Evolutionary conservation across 305 asterid genomes (phyloP), one percentile per base, ranked within the genome.

Genomic region (Solanum chacoense): DNA sequence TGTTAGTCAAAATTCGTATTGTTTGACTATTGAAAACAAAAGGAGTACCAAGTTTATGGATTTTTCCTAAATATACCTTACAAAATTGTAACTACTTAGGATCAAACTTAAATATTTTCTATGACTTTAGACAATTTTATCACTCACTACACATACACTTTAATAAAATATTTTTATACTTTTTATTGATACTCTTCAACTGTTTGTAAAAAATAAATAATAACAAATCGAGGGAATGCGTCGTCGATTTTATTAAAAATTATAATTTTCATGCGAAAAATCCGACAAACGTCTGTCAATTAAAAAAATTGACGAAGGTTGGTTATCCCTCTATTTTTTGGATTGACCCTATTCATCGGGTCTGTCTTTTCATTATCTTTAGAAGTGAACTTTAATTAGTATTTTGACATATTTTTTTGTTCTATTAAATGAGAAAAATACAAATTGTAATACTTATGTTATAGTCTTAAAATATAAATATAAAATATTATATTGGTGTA

Each of bases 21-120:
- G 0, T 67, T 11, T 26, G 8, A 67, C 0, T n/a, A 0, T 65
- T 0, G 16, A 1, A 0, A 67, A 20, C 11, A 4, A 0, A 1
- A 0, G 26, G 26, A 20, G 11, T 59, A 59, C 28, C 71, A 2
- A 59, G 1, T 59, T 59, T 22, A 59, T 20, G 12, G 3, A 22
- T 63, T 22, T 22, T 59, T 3, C 26, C 0, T 8, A 8, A 59
- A 59, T 59, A 59, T 59, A 59, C 12, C 24, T 59, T 0, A 8
- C 2, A 59, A 59, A 59, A 59, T 0, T 59, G 26, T 22, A 59
- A 22, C 11, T 22, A 59, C 26, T 59, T 8, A 20, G 6, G 2
- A 22, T 22, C 71, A 63, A 3, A 63, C 28, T 8, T 20, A 22
- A 22, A 22, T 63, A 40, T 12, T 40, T 40, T 40, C 50, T 63